These are phyloP conservation scores for Lumnitzera racemosa DNA, from an alignment of 345 rosid species.

Conservation along the genomic window DNA sequence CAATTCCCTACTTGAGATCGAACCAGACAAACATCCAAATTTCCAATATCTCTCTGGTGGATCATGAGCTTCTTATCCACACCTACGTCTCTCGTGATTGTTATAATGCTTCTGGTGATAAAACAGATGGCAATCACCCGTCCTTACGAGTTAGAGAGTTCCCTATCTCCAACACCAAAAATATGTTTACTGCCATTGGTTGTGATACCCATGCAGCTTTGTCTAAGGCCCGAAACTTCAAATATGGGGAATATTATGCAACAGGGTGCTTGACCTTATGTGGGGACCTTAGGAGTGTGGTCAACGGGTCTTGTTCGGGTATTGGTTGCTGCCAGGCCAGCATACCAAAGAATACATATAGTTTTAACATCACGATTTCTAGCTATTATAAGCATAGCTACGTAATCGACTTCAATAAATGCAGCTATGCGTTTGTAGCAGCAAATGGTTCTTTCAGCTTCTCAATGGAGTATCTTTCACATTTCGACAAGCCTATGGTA, in stretches of 20 bases:
- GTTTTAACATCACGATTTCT: background rate
- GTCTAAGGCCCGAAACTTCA: too few species aligned
- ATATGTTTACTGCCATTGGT: conserved; percentile 6
- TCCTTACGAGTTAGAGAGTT: background rate
- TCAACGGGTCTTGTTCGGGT: conserved; percentile 23
- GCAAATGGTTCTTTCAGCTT: conserved; percentile 10
- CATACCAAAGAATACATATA: background rate
- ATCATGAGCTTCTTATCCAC: background rate
- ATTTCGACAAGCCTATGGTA: background rate
- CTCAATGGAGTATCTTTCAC: background rate
- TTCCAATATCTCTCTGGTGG: conserved; percentile 19
- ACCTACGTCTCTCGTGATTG: conserved; percentile 2
- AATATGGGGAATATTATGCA: conserved; percentile 1
- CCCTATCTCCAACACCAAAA: conserved; percentile 5
- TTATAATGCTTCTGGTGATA: background rate
- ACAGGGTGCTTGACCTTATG: conserved; percentile 35
- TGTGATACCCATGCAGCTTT: background rate
- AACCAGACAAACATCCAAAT: too few species aligned
- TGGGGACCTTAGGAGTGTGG: background rate
- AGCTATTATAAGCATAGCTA: conserved; percentile 5
- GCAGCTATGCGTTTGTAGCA: conserved; percentile 24
- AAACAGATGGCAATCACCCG: background rate
- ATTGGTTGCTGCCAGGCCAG: conserved; percentile 34
- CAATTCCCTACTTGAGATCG: too few species aligned
- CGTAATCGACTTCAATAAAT: conserved; percentile 9